Percentiles rank a stretch among this genome's conserved stretches.
phyloP scores from a whole-genome alignment of 176 grass and related monocot genomes.

The Bromus sterilis region DNA sequence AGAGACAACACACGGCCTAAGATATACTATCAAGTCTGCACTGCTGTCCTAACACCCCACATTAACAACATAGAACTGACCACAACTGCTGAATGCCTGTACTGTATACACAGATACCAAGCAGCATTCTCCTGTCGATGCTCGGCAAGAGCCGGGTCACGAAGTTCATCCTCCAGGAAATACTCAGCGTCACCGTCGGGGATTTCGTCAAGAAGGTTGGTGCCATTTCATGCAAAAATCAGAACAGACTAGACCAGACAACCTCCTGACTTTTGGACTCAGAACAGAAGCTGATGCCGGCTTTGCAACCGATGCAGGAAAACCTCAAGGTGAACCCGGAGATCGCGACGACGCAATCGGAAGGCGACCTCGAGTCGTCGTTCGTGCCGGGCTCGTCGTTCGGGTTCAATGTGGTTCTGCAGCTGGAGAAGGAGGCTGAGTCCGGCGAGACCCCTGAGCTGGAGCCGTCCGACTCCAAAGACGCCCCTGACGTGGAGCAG shows the following conservation, averaged over 20 bases:
- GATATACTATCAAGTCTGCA: slow-evolving; percentile 2
- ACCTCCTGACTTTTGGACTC: background rate
- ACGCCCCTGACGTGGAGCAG: background rate
- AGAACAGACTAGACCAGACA: background rate
- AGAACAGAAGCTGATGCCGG: background rate
- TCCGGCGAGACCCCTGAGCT: background rate
- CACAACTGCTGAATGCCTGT: background rate
- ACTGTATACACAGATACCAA: slow-evolving; percentile 48
- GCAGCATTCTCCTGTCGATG: slow-evolving; percentile 59
- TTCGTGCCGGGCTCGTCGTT: slow-evolving; percentile 47
- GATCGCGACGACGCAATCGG: slow-evolving; percentile 43
- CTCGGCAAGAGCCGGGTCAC: slow-evolving; percentile 69
- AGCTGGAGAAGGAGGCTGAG: slow-evolving; percentile 41
- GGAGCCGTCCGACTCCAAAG: slow-evolving; percentile 19
- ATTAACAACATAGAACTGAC: background rate
- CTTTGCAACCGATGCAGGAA: slow-evolving; percentile 33
- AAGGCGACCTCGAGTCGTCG: slow-evolving; percentile 50
- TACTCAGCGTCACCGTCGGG: slow-evolving; percentile 54
- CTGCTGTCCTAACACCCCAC: background rate
- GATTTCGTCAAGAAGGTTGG: slow-evolving; percentile 63
- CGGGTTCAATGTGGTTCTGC: slow-evolving; percentile 43
- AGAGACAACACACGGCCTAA: background rate
- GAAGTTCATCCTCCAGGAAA: slow-evolving; percentile 66
- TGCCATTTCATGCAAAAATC: background rate
- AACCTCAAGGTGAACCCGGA: slow-evolving; percentile 55